Conservation (phyloP, 768 basidiomycete species). For the Fomitopsis pulvina region DNA sequence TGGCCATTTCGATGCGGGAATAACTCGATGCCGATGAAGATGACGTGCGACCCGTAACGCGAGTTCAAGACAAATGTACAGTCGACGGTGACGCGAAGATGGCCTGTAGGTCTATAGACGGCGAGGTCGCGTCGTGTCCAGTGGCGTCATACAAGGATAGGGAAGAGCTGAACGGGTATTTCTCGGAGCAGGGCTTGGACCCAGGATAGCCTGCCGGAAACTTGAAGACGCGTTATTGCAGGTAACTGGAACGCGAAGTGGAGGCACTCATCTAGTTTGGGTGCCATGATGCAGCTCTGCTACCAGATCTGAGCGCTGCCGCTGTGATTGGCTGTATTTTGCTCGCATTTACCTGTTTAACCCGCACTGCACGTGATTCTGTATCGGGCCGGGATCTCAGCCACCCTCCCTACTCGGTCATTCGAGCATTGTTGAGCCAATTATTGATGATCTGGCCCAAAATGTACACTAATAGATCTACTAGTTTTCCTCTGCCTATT, state of each 20-base stretch:
- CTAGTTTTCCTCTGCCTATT: too few relatives aligned
- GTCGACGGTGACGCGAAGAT: conserved; percentile 41
- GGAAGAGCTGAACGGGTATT: conserved; percentile 40
- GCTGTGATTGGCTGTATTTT: too few relatives aligned
- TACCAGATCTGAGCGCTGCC: too few relatives aligned
- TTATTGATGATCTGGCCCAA: too few relatives aligned
- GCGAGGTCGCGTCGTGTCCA: conserved; percentile 62
- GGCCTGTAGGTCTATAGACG: conserved; percentile 52
- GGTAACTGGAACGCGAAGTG: conserved; percentile 42
- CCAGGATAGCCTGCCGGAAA: conserved; percentile 38
- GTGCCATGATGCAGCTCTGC: too few relatives aligned
- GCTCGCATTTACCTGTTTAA: too few relatives aligned
- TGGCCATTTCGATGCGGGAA: conserved; percentile 27
- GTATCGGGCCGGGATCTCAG: too few relatives aligned
- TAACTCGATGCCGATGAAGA: conserved; percentile 52
- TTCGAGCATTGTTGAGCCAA: too few relatives aligned
- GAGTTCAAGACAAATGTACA: conserved; percentile 51
- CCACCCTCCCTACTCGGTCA: too few relatives aligned
- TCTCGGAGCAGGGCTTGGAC: conserved; percentile 71
- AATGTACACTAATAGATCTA: too few relatives aligned
- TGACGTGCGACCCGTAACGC: conserved; percentile 43
- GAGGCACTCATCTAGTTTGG: conserved; percentile 37
- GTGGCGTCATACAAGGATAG: conserved; percentile 41
- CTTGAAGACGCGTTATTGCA: conserved; percentile 45
- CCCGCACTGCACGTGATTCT: too few relatives aligned